Conservation (phyloP, 306 rosid genomes). For the Rubus parviflorus region DNA sequence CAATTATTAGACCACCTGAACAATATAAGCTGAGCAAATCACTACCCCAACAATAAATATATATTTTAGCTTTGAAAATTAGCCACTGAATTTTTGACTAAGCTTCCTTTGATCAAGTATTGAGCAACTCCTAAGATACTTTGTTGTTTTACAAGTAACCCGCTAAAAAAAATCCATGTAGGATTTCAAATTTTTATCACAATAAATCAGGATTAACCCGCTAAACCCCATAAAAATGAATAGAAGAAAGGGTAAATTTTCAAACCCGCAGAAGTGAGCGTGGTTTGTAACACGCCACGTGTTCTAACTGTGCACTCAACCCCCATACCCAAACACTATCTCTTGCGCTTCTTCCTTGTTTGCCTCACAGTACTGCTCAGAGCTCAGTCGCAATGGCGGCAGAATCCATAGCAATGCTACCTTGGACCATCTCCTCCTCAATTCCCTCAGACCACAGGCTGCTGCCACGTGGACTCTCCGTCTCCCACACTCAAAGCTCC, state of each 20-base stretch:
- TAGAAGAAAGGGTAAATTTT: neutral
- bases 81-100: too few relatives aligned
- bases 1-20: too few relatives aligned
- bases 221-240: neutral
- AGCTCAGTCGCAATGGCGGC: conserved; percentile 30
- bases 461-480: conserved; percentile 48
- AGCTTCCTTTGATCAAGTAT: too few relatives aligned
- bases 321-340: conserved; percentile 15
- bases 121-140: too few relatives aligned
- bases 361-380: neutral
- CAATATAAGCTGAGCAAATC: too few relatives aligned
- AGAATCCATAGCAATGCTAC: conserved; percentile 35
- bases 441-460: conserved; percentile 39
- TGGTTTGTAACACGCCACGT: conserved; percentile 11
- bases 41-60: too few relatives aligned
- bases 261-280: neutral
- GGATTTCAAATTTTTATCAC: neutral
- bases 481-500: conserved; percentile 49
- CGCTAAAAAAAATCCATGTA: neutral
- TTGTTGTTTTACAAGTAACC: neutral
- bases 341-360: neutral
- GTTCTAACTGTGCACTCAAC: neutral
- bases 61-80: too few relatives aligned
- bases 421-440: conserved; percentile 25
- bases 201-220: neutral